Evolutionary conservation across 208 protist genomes (phyloP).

Genomic region (Spongospora subterranea): DNA sequence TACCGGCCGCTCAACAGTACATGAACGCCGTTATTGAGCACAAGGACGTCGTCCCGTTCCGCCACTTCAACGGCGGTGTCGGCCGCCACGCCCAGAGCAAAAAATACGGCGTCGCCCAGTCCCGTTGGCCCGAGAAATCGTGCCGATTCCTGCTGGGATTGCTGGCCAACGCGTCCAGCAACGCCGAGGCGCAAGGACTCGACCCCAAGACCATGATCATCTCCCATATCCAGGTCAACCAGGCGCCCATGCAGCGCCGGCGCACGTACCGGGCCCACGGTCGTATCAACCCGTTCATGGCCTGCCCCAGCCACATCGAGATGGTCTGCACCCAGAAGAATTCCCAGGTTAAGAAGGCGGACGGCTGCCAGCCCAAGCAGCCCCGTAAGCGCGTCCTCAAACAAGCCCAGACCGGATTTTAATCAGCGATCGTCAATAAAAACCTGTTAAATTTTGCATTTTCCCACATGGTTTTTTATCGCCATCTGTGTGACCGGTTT

Average conservation of each 20-base stretch:
- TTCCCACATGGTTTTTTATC: background rate
- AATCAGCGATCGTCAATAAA: background rate
- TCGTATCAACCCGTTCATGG: conserved; percentile 88
- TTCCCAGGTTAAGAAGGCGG: conserved; percentile 60
- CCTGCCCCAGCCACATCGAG: conserved; percentile 82
- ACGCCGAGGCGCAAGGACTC: conserved; percentile 83
- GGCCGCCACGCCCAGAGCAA: conserved; percentile 70
- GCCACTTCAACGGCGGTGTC: conserved; percentile 75
- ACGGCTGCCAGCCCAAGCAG: conserved; percentile 60
- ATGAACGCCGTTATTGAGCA: conserved; percentile 81
- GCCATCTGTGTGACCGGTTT: too few relatives aligned
- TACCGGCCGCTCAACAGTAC: conserved; percentile 80
- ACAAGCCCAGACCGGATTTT: conserved; percentile 56
- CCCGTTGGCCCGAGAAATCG: conserved; percentile 86
- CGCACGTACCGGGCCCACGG: conserved; percentile 90
- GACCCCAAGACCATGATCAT: conserved; percentile 80
- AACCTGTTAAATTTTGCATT: background rate
- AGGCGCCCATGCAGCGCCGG: conserved; percentile 80
- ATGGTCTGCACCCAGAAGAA: conserved; percentile 78
- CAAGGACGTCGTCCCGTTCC: conserved; percentile 85
- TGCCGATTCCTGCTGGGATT: conserved; percentile 79
- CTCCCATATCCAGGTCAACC: conserved; percentile 85
- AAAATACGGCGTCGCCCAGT: conserved; percentile 71
- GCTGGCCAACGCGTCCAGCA: conserved; percentile 84
- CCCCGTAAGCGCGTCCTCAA: conserved; percentile 28